phyloP scores from a whole-genome alignment of 2,329 filamentous ascomycete genomes.

The Rhynchosporium agropyri region DNA sequence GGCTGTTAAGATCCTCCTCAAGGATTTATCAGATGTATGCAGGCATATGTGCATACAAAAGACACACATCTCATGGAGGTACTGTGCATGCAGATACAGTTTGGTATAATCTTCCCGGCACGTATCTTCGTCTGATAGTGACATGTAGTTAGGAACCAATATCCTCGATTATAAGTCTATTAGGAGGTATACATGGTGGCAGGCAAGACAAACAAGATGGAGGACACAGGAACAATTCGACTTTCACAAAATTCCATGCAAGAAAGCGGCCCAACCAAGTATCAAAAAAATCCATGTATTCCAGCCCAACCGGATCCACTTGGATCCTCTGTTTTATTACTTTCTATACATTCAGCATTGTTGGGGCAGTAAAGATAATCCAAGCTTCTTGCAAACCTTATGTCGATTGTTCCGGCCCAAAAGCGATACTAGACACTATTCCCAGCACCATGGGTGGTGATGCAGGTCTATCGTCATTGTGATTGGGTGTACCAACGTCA shows the following conservation, averaged over 20 bases:
- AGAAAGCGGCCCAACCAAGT: not conserved
- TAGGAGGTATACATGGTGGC: not conserved
- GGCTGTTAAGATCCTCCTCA: not conserved
- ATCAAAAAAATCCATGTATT: not conserved
- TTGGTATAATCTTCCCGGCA: too few relatives aligned
- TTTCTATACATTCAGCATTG: not conserved
- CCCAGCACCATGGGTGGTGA: constrained; percentile 6
- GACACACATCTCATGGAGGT: not conserved
- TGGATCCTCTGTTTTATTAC: not conserved
- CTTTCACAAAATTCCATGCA: not conserved
- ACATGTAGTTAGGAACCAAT: too few relatives aligned
- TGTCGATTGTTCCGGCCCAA: not conserved
- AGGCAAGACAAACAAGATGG: not conserved
- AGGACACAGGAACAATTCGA: not conserved
- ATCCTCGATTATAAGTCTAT: too few relatives aligned
- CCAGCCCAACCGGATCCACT: not conserved
- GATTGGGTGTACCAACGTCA: constrained; percentile 8
- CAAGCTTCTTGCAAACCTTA: not conserved
- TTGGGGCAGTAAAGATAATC: not conserved
- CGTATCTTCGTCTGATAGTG: too few relatives aligned
- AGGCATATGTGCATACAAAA: not conserved
- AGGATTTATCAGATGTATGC: not conserved
- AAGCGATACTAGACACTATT: constrained; percentile 2
- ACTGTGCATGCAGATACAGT: too few relatives aligned
- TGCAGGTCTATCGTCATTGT: not conserved